Conservation (phyloP, 2,329 filamentous ascomycete genomes). For the Ceratocystiopsis sp. region DNA sequence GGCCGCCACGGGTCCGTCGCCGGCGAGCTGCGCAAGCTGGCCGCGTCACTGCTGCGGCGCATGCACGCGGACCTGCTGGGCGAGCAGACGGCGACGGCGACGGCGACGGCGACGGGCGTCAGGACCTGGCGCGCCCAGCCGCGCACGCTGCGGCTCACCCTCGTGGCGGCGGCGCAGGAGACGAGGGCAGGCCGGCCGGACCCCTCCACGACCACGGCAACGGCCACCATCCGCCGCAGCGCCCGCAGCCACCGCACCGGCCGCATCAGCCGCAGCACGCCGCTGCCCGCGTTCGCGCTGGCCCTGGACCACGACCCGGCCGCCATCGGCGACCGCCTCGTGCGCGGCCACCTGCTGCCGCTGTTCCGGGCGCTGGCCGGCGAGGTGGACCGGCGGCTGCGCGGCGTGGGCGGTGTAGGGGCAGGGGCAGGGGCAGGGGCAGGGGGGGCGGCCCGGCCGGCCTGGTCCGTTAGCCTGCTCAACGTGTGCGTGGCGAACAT, state of each 20-base stretch:
- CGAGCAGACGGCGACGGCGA: no score
- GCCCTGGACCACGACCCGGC: conserved; percentile 27
- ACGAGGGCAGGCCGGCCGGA: no score
- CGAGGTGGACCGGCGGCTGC: not conserved
- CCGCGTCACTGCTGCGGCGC: conserved; percentile 53
- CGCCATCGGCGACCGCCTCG: conserved; percentile 10
- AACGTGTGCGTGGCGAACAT: conserved; percentile 86
- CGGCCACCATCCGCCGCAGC: no score
- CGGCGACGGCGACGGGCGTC: not conserved
- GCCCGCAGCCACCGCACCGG: no score
- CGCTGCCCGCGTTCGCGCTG: conserved; percentile 48
- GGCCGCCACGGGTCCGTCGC: conserved; percentile 30
- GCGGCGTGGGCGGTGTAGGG: conserved; percentile 7
- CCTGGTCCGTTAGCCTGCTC: conserved; percentile 67
- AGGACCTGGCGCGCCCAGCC: conserved; percentile 60
- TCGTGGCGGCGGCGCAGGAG: conserved; percentile 24
- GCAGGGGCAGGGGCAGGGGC: not conserved
- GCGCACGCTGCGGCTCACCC: conserved; percentile 64
- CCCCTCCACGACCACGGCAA: no score
- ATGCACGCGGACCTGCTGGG: conserved; percentile 64
- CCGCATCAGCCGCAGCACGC: conserved; percentile 58
- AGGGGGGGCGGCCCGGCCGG: conserved; percentile 15
- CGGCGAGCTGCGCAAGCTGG: conserved; percentile 51
- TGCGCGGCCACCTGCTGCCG: conserved; percentile 8
- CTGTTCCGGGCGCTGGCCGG: conserved; percentile 10